phyloP scores from a whole-genome alignment of 179 eudicot genomes.

The Beta macrorhiza region DNA sequence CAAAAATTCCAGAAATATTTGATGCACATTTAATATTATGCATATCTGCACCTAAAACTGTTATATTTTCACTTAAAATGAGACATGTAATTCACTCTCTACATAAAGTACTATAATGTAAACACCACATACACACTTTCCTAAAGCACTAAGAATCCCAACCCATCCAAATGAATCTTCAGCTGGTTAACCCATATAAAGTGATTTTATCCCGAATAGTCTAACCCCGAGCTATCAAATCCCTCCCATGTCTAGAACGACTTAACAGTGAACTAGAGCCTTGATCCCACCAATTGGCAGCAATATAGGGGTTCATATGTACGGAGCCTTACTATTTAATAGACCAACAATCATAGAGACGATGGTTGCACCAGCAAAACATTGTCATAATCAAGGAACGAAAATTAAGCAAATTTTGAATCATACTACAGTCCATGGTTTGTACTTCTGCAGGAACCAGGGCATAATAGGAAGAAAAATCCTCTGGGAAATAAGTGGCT shows the following conservation, averaged over 20 bases:
- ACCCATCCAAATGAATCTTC: background rate
- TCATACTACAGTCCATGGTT: constrained; percentile 95
- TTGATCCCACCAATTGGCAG: background rate
- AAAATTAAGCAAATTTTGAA: constrained; percentile 3
- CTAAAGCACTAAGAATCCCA: background rate
- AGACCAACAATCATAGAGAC: background rate
- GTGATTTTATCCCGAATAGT: background rate
- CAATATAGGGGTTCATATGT: background rate
- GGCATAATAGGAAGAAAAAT: constrained; percentile 82
- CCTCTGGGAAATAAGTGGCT: constrained; percentile 80
- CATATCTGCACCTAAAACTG: background rate
- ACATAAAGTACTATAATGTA: background rate
- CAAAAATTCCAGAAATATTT: background rate
- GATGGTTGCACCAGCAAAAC: background rate
- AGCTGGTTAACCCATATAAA: background rate
- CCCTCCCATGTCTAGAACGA: background rate
- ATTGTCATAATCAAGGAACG: background rate
- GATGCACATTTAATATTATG: background rate
- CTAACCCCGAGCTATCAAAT: background rate
- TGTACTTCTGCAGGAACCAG: constrained; percentile 93
- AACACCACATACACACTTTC: background rate
- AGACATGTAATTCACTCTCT: background rate
- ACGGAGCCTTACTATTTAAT: background rate
- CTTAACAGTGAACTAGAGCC: background rate
- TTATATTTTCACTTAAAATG: background rate